Base-by-base conservation (phyloP, 257 asterid genomes). In the Ilex aquifolium region DNA sequence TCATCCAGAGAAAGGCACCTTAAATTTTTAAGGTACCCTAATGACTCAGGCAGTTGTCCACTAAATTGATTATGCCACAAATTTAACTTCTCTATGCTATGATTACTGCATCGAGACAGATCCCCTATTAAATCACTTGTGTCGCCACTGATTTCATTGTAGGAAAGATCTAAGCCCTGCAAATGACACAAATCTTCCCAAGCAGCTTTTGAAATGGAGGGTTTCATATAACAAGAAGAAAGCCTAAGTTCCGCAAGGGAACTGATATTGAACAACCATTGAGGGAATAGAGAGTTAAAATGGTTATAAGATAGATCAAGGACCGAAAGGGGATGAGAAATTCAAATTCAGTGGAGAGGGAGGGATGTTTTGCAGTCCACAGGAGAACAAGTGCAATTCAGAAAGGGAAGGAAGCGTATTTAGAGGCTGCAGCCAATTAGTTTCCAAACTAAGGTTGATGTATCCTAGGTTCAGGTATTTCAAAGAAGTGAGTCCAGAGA, bases 211-310 rank as follows among this genome's bases (percentile, higher is more conserved):
- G 57, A 53, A 53, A 53, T 14, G 11, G 4, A 5, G 30, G 31
- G 1, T 4, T 53, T 53, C 10, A 5, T 0, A 15, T 8, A 53
- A 5, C 57, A 21, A 53, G 70, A 44, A 56, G 53, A 60, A 62
- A 68, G 56, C 36, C 17, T 57, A 36, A 53, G 29, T 7, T 53
- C 57, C 30, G 56, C 63, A 71, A 72, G 69, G 53, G 30, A 61
- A 53, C 62, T 32, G 8, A 72, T 56, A 15, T 66, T 68, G 11
- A 50, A 48, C 56, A 74, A 46, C 83, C 75, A 64, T 3, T 29
- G 13, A n/a, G 73, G 77, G 2, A 71, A n/a, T 2, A 42, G 42
- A 7, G 77, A 60, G 44, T 67, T 30, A 36, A 70, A 66, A 36
- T 61, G 4, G 42, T 70, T 70, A 9, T 53, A 1, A 5, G 73